A percentile compares a stretch with the other conserved stretches of the same genome.
phyloP scores from a whole-genome alignment of 164 flowering plant species.

The Stephania japonica region DNA sequence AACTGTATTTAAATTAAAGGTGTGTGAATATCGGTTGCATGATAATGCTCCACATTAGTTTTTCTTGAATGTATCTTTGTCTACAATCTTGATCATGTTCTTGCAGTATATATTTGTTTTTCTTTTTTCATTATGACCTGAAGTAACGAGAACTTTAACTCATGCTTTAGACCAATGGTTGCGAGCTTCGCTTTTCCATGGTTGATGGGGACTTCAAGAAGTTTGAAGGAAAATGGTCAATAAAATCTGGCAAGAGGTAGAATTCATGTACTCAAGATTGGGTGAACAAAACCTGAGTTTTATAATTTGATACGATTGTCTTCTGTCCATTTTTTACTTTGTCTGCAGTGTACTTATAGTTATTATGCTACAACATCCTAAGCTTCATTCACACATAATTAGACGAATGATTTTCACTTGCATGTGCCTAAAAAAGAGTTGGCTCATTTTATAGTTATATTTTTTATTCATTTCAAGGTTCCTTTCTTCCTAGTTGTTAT shows the following conservation, averaged over 20 bases:
- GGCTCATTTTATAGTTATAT: neutral
- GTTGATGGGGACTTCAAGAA: conserved; percentile 98
- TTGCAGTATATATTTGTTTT: neutral
- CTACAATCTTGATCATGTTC: too few species aligned
- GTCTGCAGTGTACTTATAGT: neutral
- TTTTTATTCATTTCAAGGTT: neutral
- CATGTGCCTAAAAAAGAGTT: neutral
- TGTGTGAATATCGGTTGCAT: too few species aligned
- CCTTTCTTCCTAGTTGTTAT: neutral
- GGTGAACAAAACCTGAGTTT: neutral
- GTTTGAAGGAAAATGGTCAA: conserved; percentile 91
- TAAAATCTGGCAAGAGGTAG: conserved; percentile 68
- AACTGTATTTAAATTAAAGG: too few species aligned
- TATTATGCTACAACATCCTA: neutral
- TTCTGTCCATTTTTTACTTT: neutral
- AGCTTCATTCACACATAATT: neutral
- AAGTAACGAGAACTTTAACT: neutral
- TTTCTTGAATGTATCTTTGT: too few species aligned
- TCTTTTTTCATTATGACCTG: conserved; percentile 1
- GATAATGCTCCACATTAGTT: too few species aligned
- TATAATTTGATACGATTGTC: neutral
- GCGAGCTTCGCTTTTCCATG: conserved; percentile 85
- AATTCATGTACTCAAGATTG: neutral
- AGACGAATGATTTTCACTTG: neutral
- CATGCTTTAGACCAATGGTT: conserved; percentile 44